phyloP scores from a whole-genome alignment of 495 filamentous ascomycete species.

The Aspergillus steynii region DNA sequence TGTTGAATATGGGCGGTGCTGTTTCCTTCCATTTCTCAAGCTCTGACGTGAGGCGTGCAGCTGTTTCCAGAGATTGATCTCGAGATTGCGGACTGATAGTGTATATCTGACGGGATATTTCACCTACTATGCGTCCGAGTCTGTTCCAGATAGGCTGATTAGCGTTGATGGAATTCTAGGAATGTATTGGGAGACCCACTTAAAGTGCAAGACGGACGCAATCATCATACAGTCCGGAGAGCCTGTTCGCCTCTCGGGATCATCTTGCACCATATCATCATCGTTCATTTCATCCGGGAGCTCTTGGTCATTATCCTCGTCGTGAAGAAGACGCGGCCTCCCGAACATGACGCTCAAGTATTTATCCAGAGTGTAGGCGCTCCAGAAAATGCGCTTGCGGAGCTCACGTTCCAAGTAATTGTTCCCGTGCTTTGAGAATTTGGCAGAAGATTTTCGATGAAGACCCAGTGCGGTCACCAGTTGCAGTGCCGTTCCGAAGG shows the following conservation, averaged over 20 bases:
- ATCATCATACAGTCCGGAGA: conserved; percentile 47
- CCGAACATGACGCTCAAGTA: conserved; percentile 59
- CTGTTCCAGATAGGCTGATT: conserved; percentile 20
- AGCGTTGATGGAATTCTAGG: not conserved
- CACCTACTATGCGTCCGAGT: conserved; percentile 44
- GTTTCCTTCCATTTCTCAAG: conserved; percentile 42
- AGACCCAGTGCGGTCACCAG: conserved; percentile 47
- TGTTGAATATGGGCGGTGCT: conserved; percentile 46
- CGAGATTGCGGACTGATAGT: conserved; percentile 42
- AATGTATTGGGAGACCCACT: conserved; percentile 19
- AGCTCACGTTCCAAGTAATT: conserved; percentile 42
- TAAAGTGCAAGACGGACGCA: conserved; percentile 48
- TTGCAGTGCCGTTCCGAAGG: conserved; percentile 48
- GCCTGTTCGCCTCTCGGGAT: conserved; percentile 32
- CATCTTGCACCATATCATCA: conserved; percentile 50
- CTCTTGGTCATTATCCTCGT: conserved; percentile 55
- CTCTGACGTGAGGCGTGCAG: conserved; percentile 37
- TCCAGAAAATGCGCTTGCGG: conserved; percentile 59
- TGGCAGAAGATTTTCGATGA: conserved; percentile 39
- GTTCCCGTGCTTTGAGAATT: conserved; percentile 30
- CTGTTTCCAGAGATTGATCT: conserved; percentile 40
- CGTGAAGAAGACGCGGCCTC: conserved; percentile 51
- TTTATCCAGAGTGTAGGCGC: conserved; percentile 56
- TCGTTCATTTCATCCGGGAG: conserved; percentile 54
- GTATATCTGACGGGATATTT: conserved; percentile 52